A percentile compares a stretch with the other conserved stretches of the same genome.
Evolutionary conservation across 2,329 filamentous ascomycete species (phyloP).

Genomic region (Hymenotorrendiella dingleyae): DNA sequence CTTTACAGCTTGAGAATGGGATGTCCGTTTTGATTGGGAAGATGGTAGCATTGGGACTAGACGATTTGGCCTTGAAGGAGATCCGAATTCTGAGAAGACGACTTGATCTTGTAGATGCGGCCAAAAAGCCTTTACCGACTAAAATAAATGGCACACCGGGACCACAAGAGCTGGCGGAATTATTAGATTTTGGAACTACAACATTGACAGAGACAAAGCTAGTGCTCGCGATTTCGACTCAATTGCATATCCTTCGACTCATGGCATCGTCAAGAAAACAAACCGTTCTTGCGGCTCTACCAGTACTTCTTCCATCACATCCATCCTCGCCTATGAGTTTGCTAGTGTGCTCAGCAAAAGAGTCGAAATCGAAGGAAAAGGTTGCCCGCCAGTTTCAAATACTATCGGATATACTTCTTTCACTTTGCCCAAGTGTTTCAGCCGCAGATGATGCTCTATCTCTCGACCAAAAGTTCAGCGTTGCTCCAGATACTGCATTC

Average conservation of each 20-base stretch:
- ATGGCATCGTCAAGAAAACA: constrained; percentile 56
- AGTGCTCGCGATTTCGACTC: constrained; percentile 53
- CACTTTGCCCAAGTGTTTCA: constrained; percentile 62
- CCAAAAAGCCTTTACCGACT: constrained; percentile 22
- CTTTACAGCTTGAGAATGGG: constrained; percentile 66
- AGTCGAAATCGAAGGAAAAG: constrained; percentile 46
- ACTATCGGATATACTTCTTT: constrained; percentile 58
- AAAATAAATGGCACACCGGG: constrained; percentile 32
- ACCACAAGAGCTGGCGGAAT: constrained; percentile 45
- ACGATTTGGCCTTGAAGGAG: constrained; percentile 65
- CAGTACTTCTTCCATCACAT: constrained; percentile 47
- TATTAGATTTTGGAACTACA: constrained; percentile 54
- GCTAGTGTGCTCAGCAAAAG: constrained; percentile 39
- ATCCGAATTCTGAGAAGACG: constrained; percentile 59
- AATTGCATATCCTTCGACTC: constrained; percentile 59
- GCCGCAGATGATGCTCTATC: constrained; percentile 54
- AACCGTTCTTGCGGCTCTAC: constrained; percentile 50
- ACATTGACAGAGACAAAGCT: constrained; percentile 40
- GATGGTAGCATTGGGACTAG: constrained; percentile 56
- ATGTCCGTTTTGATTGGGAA: constrained; percentile 65
- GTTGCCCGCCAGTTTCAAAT: constrained; percentile 60
- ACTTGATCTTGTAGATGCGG: constrained; percentile 42
- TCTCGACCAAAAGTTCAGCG: constrained; percentile 46
- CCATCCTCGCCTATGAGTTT: constrained; percentile 53
- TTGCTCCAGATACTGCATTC: constrained; percentile 52